These are phyloP conservation scores for Populus hybrid DNA, from an alignment of 441 rosid genomes.

Conservation along the genomic window DNA sequence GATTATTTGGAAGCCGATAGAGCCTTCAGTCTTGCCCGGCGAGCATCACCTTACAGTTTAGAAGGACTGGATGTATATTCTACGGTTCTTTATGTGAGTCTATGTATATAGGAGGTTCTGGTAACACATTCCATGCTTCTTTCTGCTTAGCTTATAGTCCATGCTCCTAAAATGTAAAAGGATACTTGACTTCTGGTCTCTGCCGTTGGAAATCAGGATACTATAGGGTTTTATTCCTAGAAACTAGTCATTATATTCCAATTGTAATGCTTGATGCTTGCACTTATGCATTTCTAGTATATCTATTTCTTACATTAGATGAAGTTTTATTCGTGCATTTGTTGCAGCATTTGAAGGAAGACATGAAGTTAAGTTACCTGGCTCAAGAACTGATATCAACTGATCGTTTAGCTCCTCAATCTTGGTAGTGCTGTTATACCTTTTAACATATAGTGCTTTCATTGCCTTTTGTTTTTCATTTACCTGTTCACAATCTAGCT, in stretches of 20 bases:
- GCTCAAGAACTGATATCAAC: conserved; percentile 89
- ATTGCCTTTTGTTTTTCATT: background rate
- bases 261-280: background rate
- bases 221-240: background rate
- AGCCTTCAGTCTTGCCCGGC: conserved; percentile 81
- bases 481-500: background rate
- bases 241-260: background rate
- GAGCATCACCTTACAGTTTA: conserved; percentile 75
- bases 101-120: background rate
- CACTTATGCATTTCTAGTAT: conserved; percentile 3
- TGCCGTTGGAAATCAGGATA: background rate
- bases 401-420: conserved; percentile 95
- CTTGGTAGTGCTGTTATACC: conserved; percentile 53
- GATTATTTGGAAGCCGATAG: conserved; percentile 91
- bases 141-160: background rate
- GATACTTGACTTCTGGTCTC: background rate
- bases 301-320: conserved; percentile 10
- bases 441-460: background rate
- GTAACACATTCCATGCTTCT: background rate
- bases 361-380: conserved; percentile 92
- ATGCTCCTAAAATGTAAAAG: background rate
- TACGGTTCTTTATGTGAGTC: conserved; percentile 90
- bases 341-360: conserved; percentile 95
- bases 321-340: conserved; percentile 15
- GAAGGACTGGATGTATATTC: conserved; percentile 97